Percentiles rank a stretch among this genome's conserved stretches.
phyloP scores from a whole-genome alignment of 2,329 filamentous ascomycete genomes.

The Microsporum ferrugineum region DNA sequence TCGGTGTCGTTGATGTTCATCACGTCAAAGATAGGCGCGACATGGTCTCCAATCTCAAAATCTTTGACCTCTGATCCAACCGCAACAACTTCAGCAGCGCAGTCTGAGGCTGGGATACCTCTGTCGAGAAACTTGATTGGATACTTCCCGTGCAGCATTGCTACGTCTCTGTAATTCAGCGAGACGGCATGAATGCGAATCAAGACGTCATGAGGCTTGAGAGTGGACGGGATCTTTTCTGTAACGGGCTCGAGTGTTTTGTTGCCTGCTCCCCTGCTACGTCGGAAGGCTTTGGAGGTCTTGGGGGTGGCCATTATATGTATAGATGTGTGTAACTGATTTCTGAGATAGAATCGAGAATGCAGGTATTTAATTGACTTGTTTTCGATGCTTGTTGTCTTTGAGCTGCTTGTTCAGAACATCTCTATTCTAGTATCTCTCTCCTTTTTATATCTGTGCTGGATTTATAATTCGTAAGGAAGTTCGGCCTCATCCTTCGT shows the following conservation, averaged over 20 bases:
- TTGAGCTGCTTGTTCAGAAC: too few relatives aligned
- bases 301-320: background rate
- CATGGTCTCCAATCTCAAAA: conserved; percentile 47
- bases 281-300: background rate
- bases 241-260: background rate
- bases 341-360: too few relatives aligned
- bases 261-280: background rate
- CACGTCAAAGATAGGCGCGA: conserved; percentile 50
- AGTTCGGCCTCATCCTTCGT: too few relatives aligned
- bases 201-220: conserved; percentile 35
- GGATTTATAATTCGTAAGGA: too few relatives aligned
- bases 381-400: background rate
- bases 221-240: background rate
- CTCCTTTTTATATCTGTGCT: too few relatives aligned
- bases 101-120: conserved; percentile 52
- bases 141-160: conserved; percentile 47
- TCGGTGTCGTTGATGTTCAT: conserved; percentile 41
- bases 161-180: conserved; percentile 41
- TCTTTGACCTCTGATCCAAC: conserved; percentile 34
- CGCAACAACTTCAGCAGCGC: conserved; percentile 51
- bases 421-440: too few relatives aligned
- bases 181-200: conserved; percentile 43
- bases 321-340: background rate
- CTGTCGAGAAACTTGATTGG: background rate
- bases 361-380: background rate